These are phyloP conservation scores for Porphyrellus sp. DNA, from an alignment of 1,284 basidiomycete species.

Conservation along the genomic window DNA sequence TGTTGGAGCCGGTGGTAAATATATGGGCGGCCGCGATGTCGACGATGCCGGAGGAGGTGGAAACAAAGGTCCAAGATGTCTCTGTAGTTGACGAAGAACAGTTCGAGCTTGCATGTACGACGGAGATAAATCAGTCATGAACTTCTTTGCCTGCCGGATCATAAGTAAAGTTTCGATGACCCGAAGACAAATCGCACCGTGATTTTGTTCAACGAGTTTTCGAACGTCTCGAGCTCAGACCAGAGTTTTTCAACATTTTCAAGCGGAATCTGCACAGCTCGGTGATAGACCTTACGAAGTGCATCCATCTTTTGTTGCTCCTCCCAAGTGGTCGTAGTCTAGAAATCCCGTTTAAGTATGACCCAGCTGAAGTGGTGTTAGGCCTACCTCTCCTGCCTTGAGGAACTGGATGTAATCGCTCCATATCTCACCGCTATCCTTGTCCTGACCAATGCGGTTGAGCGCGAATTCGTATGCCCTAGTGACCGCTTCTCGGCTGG, in stretches of 20 bases:
- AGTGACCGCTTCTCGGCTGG: constrained; percentile 70
- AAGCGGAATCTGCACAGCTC: constrained; percentile 90
- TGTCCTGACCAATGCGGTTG: constrained; percentile 85
- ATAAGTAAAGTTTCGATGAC: constrained; percentile 10
- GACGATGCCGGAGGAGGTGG: constrained; percentile 47
- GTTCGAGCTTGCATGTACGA: constrained; percentile 93
- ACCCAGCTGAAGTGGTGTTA: constrained; percentile 1
- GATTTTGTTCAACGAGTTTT: constrained; percentile 86
- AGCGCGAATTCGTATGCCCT: constrained; percentile 95
- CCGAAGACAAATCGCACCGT: constrained; percentile 51
- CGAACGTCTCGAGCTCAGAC: constrained; percentile 94
- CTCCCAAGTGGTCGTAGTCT: constrained; percentile 87
- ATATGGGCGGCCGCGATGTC: constrained; percentile 45
- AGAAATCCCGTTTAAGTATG: constrained; percentile 7
- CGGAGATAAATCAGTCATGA: constrained; percentile 80
- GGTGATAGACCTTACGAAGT: constrained; percentile 88
- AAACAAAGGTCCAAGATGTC: constrained; percentile 64
- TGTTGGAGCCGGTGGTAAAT: constrained; percentile 71
- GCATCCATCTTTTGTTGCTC: constrained; percentile 94
- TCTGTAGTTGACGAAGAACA: constrained; percentile 80
- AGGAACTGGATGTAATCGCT: constrained; percentile 82
- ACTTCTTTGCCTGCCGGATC: constrained; percentile 80
- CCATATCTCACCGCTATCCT: constrained; percentile 75
- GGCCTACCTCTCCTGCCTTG: constrained; percentile 69
- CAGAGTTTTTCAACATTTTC: constrained; percentile 93